phyloP scores from a whole-genome alignment of 208 protist species.

The Acanthamoeba pearcei region DNA sequence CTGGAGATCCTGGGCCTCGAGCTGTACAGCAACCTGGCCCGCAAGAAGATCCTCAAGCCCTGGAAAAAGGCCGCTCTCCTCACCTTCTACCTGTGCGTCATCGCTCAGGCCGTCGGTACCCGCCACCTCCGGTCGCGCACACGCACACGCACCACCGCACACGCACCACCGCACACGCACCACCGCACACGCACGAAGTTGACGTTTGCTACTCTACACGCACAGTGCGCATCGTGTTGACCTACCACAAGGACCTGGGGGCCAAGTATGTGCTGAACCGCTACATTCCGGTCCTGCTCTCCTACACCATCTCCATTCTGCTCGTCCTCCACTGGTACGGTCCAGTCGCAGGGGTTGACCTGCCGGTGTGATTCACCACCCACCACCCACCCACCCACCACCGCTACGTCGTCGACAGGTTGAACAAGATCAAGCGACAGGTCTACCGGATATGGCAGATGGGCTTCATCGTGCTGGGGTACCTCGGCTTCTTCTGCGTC shows the following conservation, averaged over 20 bases:
- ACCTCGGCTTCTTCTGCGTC: conserved; percentile 60
- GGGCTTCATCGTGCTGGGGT: conserved; percentile 57
- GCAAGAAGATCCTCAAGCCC: conserved; percentile 42
- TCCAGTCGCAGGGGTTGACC: not conserved
- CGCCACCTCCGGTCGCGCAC: not conserved
- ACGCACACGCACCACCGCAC: not conserved
- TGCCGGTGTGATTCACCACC: too few species aligned
- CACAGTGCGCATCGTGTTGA: conserved; percentile 58
- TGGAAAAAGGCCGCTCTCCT: conserved; percentile 64
- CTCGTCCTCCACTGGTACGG: conserved; percentile 67
- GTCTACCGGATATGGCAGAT: conserved; percentile 73
- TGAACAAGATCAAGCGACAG: conserved; percentile 73
- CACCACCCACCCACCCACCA: too few species aligned
- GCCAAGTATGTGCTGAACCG: conserved; percentile 60
- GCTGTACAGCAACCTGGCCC: conserved; percentile 35
- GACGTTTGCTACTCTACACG: not conserved
- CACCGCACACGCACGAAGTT: not conserved
- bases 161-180: too few species aligned
- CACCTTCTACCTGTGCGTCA: conserved; percentile 60
- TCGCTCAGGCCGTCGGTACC: conserved; percentile 69
- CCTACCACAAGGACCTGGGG: conserved; percentile 24
- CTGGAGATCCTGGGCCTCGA: conserved; percentile 58
- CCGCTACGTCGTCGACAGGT: not conserved
- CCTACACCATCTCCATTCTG: conserved; percentile 65
- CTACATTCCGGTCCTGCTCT: conserved; percentile 43